Base-by-base conservation (phyloP, 371 early-diverging fungal genomes). In the Thermomucor indicae-seudaticae region DNA sequence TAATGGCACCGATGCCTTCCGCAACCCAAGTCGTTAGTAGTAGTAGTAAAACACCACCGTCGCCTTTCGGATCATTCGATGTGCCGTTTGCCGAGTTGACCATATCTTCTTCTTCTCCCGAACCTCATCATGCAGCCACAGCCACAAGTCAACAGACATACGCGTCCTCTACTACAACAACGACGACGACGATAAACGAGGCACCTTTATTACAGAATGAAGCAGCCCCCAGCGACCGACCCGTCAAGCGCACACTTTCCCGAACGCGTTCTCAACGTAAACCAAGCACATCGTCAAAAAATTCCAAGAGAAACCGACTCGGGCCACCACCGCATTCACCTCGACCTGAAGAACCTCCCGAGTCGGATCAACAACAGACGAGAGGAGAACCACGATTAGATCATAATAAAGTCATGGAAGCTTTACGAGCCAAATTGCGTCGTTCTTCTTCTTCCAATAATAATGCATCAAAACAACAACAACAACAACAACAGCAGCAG, bases 61-160 rank as follows among this genome's bases (percentile, higher is more conserved):
- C 65, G 16, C 64, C 68, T 6, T 60, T 38, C 7, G 28, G 58
- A 56, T 62, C 65, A 28, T 53, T 55, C 23, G 72, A 67, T 42
- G 65, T 67, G 6, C 72, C 72, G 7, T 70, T 70, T 55, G 67
- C 66, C n/a, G 61, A 67, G 8, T 41, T 70, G 19, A 54, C 65
- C n/a, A 41, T 71, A 28, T 71, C 72, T 6, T 46, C 59, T 22
- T 55, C 68, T 24, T 65, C 68, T 19, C 64, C 72, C n/a, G n/a
- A 10, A 34, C 62, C n/a, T 28, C 56, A 22, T 8, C 50, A 50
- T 34, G 22, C 62, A 44, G 17, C 31, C 16, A 53, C 49, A 27
- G 12, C 28, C 23, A 20, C 44, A 40, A 20, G 48, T 49, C 70
- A 47, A 58, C 72, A 48, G 75, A 67, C 49, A 60, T 65, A 68